Evolutionary conservation across 768 basidiomycete species (phyloP).

Genomic region (Lactarius evosmus): DNA sequence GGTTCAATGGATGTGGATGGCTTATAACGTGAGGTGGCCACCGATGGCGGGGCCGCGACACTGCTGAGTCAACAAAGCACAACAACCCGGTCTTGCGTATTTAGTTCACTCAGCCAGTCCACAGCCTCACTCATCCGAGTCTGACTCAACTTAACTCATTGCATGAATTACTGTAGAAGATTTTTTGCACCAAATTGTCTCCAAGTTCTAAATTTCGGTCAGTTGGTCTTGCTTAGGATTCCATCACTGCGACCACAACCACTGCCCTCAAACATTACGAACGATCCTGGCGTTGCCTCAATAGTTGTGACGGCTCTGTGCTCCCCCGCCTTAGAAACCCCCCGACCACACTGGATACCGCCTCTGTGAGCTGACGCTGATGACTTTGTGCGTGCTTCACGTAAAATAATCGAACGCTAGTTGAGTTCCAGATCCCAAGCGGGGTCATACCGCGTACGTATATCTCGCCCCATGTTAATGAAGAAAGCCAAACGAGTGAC

Average conservation of each 20-base stretch:
- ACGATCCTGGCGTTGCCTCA: slow-evolving; percentile 27
- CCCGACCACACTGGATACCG: slow-evolving; percentile 78
- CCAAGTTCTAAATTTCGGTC: background rate
- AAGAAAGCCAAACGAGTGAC: slow-evolving; percentile 88
- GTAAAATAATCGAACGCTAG: slow-evolving; percentile 84
- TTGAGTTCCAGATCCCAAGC: slow-evolving; percentile 86
- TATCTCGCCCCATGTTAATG: slow-evolving; percentile 92
- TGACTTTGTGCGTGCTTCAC: slow-evolving; percentile 80
- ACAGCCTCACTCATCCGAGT: background rate
- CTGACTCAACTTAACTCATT: background rate
- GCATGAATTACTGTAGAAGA: background rate
- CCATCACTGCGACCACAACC: background rate
- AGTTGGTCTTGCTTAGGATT: background rate
- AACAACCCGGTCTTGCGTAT: slow-evolving; percentile 20
- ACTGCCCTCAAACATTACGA: background rate
- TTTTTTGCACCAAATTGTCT: background rate
- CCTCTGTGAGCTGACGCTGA: slow-evolving; percentile 68
- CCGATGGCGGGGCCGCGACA: background rate
- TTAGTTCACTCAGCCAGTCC: background rate
- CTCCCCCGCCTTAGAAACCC: slow-evolving; percentile 59
- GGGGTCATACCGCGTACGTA: slow-evolving; percentile 89
- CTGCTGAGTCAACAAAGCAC: slow-evolving; percentile 25
- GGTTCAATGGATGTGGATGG: background rate
- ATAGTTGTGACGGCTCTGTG: slow-evolving; percentile 19
- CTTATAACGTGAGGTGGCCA: slow-evolving; percentile 19